A percentile compares a stretch with the other conserved stretches of the same genome.
Evolutionary conservation across 805 yeast species (phyloP).

Genomic region (Wickerhamiella vanderwaltii): DNA sequence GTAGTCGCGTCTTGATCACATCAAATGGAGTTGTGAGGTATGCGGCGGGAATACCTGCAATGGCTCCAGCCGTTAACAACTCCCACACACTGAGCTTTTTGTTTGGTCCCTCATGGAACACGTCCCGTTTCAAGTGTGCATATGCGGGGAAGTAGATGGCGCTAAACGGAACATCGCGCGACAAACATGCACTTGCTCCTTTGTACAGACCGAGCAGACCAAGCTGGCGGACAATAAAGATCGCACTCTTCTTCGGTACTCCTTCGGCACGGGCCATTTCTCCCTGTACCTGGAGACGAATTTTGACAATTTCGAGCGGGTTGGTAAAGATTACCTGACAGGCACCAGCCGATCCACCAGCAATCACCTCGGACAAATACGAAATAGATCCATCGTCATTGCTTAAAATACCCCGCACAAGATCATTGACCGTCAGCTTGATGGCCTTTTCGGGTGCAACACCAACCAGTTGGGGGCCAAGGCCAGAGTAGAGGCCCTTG

Average conservation of each 20-base stretch:
- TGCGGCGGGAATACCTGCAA: slow-evolving; percentile 98
- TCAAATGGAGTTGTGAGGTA: slow-evolving; percentile 94
- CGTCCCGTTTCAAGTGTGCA: slow-evolving; percentile 75
- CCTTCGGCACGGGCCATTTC: slow-evolving; percentile 36
- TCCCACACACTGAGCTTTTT: slow-evolving; percentile 70
- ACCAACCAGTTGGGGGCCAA: slow-evolving; percentile 88
- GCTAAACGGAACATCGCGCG: slow-evolving; percentile 92
- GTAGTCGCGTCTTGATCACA: slow-evolving; percentile 90
- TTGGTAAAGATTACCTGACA: slow-evolving; percentile 94
- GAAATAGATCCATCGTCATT: slow-evolving; percentile 39
- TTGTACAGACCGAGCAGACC: slow-evolving; percentile 80
- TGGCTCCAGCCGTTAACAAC: slow-evolving; percentile 73
- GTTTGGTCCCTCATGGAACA: slow-evolving; percentile 73
- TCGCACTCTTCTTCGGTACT: slow-evolving; percentile 41
- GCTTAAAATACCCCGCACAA: slow-evolving; percentile 65
- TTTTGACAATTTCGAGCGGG: slow-evolving; percentile 91
- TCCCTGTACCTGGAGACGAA: slow-evolving; percentile 89
- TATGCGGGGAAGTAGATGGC: slow-evolving; percentile 96
- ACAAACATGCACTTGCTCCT: slow-evolving; percentile 82
- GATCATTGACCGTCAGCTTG: slow-evolving; percentile 85
- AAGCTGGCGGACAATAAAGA: slow-evolving; percentile 60
- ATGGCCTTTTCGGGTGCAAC: slow-evolving; percentile 98
- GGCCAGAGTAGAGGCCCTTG: slow-evolving; percentile 79
- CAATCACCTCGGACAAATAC: slow-evolving; percentile 54
- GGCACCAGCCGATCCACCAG: slow-evolving; percentile 93